Percentiles rank a stretch among this genome's conserved stretches.
Conservation (phyloP, 768 basidiomycete species). For the Suillus weaverae region DNA sequence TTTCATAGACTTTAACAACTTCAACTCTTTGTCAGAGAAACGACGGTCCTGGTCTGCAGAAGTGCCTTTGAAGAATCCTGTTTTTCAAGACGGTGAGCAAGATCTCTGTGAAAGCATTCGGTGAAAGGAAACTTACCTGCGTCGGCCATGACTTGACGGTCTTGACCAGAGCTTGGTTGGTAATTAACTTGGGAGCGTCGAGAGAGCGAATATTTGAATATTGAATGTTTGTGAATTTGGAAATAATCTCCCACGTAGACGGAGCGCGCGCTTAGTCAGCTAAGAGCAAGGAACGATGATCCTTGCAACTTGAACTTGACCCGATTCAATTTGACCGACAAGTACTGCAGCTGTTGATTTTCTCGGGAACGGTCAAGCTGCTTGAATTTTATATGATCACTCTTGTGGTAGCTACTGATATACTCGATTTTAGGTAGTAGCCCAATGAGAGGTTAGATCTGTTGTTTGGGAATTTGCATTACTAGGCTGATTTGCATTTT, state of each 20-base stretch:
- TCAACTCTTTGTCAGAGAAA: slow-evolving; percentile 93
- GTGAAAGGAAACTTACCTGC: slow-evolving; percentile 45
- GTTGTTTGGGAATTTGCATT: background rate
- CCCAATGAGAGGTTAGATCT: background rate
- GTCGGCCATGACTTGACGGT: slow-evolving; percentile 49
- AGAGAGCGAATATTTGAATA: background rate
- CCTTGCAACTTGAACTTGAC: too few relatives aligned
- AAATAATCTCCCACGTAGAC: background rate
- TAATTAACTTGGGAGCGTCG: background rate
- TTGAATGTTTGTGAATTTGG: background rate
- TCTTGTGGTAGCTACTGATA: background rate
- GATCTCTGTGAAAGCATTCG: background rate
- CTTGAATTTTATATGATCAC: background rate
- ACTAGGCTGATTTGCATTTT: background rate
- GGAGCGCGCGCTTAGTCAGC: background rate
- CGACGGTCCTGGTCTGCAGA: slow-evolving; percentile 89
- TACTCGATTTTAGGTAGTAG: background rate
- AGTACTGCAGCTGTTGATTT: background rate
- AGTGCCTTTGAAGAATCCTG: slow-evolving; percentile 89
- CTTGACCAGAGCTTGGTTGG: slow-evolving; percentile 1
- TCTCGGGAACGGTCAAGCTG: background rate
- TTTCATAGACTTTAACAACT: slow-evolving; percentile 85
- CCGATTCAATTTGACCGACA: too few relatives aligned
- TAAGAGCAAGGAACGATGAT: too few relatives aligned
- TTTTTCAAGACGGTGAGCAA: slow-evolving; percentile 12